phyloP scores from a whole-genome alignment of 169 alveolate species.

The Cryptosporidium parvum region DNA sequence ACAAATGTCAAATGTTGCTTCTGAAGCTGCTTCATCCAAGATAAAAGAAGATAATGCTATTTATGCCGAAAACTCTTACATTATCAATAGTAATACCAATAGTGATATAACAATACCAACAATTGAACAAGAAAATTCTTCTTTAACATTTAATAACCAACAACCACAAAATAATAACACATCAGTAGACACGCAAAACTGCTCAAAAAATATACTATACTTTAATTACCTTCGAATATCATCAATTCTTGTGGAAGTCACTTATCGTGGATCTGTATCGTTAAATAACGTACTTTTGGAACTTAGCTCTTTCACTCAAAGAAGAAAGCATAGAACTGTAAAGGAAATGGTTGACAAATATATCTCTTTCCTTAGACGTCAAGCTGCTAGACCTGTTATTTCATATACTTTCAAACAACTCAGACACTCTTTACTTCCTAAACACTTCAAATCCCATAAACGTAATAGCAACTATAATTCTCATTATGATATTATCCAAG shows the following conservation, averaged over 20 bases:
- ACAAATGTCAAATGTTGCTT: neutral
- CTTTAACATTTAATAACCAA: neutral
- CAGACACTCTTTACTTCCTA: conserved; percentile 57
- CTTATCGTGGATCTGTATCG: conserved; percentile 71
- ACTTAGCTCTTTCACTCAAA: conserved; percentile 63
- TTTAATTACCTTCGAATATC: conserved; percentile 61
- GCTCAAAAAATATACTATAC: conserved; percentile 45
- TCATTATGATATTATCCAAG: conserved; percentile 10
- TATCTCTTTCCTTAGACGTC: conserved; percentile 54
- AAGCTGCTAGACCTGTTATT: conserved; percentile 64
- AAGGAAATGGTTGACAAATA: conserved; percentile 69
- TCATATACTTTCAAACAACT: conserved; percentile 65
- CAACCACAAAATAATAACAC: neutral
- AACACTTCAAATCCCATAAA: conserved; percentile 59
- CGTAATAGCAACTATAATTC: conserved; percentile 46
- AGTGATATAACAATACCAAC: neutral
- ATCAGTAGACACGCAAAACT: neutral
- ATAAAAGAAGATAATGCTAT: neutral
- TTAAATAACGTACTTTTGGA: conserved; percentile 57
- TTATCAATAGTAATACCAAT: neutral
- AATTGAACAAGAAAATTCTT: neutral
- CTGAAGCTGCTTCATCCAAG: neutral
- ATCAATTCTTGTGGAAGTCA: conserved; percentile 63
- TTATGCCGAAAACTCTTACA: neutral
- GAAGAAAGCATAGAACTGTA: conserved; percentile 47